Conservation (phyloP, 225 moss, liverwort and hornwort genomes). For the Rhytidiadelphus loreus region DNA sequence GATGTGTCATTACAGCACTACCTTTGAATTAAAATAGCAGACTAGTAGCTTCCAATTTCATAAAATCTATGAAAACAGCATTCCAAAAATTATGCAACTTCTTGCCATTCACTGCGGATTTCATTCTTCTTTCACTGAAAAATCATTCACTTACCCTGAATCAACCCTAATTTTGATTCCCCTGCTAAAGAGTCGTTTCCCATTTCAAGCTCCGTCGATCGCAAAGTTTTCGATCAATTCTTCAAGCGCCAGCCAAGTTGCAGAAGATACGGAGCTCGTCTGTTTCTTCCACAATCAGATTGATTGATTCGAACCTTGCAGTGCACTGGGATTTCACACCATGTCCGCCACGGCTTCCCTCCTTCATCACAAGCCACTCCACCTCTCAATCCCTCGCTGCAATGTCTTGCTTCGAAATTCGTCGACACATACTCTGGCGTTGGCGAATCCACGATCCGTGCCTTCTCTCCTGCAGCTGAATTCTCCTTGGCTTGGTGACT, state of each 20-base stretch:
- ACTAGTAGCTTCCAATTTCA: too few species aligned
- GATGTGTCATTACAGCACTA: too few species aligned
- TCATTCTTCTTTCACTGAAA: too few species aligned
- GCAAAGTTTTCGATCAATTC: neutral
- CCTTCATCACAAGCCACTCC: neutral
- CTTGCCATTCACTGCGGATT: too few species aligned
- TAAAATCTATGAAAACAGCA: too few species aligned
- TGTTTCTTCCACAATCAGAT: neutral
- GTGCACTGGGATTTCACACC: neutral
- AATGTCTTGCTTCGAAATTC: neutral
- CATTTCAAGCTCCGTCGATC: neutral
- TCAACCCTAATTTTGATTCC: too few species aligned
- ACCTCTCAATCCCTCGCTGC: neutral
- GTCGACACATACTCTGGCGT: neutral
- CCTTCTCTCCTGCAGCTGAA: neutral
- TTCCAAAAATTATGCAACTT: too few species aligned
- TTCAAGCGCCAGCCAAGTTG: neutral
- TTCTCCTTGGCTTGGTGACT: neutral
- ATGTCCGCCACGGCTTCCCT: neutral
- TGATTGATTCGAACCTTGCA: neutral
- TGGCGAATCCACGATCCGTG: neutral
- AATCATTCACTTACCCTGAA: too few species aligned
- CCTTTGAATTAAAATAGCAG: too few species aligned
- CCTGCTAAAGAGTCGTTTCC: too few species aligned
- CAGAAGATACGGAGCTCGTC: neutral